Evolutionary conservation across 805 yeast species (phyloP), one percentile per base, ranked within the genome.

Genomic region (Lipomyces starkeyi): DNA sequence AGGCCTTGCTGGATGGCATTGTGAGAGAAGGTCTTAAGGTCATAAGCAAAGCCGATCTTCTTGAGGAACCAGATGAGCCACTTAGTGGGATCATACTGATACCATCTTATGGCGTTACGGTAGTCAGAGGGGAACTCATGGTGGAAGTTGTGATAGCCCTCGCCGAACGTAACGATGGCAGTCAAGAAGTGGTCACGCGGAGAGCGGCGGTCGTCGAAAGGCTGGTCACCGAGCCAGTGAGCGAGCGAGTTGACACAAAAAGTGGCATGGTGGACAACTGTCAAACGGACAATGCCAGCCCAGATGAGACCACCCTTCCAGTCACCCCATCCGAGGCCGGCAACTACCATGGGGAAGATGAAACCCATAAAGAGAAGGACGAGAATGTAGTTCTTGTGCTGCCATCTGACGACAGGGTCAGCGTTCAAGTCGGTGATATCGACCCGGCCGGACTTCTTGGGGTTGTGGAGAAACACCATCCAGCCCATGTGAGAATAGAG

Each of bases 41-140:
- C 85, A 65, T 81, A 82, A 5, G 92, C 88, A 2, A 89, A 75
- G 0, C 91, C 90, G 1, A 90, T 60, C 69, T 81, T 77, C 61
- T 83, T 81, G 67, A 87, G 77, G 0, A 81, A 47, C 79, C 83
- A 83, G 63, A 93, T 83, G 61, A 86, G 81, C 88, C 91, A 87
- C 81, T 91, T 93, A 54, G 96, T 89, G 11, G 98, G 97, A 78
- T 93, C 98, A 78, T 87, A 89, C 59, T 89, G 88, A 78, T 87
- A 88, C 85, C 88, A 83, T 70, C 87, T 85, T 65, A 86, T 80
- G 5, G 93, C 91, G 72, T 88, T 88, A 69, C 97, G 84, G 80
- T 89, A 93, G 79, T 93, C 98, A 71, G 90, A 88, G 5, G 97
- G 97, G 79, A 93, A 93, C 80, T 92, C 97, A 80, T 94, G 97